These are phyloP conservation scores for Penicillium macrosclerotiorum DNA, from an alignment of 495 filamentous ascomycete genomes.

Conservation along the genomic window DNA sequence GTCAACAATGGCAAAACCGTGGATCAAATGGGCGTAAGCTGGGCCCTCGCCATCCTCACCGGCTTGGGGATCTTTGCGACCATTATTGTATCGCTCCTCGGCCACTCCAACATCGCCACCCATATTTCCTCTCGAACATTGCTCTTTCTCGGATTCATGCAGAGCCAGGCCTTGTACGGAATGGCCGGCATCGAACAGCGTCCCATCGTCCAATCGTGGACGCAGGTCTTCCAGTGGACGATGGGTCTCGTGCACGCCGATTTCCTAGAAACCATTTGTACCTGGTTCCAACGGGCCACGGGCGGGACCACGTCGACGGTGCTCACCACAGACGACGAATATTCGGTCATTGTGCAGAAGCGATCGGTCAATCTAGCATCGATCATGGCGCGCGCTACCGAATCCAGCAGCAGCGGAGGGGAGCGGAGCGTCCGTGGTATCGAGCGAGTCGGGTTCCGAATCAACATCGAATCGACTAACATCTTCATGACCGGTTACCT, in stretches of 20 bases:
- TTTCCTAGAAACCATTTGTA: conserved; percentile 83
- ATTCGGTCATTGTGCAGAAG: conserved; percentile 84
- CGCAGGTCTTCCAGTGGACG: conserved; percentile 96
- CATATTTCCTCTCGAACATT: conserved; percentile 90
- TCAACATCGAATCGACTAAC: conserved; percentile 82
- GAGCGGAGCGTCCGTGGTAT: conserved; percentile 79
- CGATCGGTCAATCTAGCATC: conserved; percentile 45
- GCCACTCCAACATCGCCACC: conserved; percentile 90
- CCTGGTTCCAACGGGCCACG: conserved; percentile 94
- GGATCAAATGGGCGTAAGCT: conserved; percentile 81
- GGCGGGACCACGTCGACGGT: conserved; percentile 81
- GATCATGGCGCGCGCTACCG: conserved; percentile 43
- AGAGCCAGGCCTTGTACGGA: conserved; percentile 88
- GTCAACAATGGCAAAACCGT: conserved; percentile 92
- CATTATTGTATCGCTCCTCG: conserved; percentile 73
- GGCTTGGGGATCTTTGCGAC: conserved; percentile 77
- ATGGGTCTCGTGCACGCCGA: conserved; percentile 88
- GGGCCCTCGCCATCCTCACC: conserved; percentile 80
- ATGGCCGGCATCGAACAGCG: conserved; percentile 77
- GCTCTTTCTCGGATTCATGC: conserved; percentile 94
- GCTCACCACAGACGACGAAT: conserved; percentile 65
- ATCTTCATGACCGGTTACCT: conserved; percentile 88
- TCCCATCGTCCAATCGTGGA: conserved; percentile 89
- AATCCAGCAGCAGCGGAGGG: conserved; percentile 43
- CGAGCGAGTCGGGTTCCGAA: conserved; percentile 80